Conservation (phyloP, 140 eudicot genomes). For the Ambrosia hybrid region DNA sequence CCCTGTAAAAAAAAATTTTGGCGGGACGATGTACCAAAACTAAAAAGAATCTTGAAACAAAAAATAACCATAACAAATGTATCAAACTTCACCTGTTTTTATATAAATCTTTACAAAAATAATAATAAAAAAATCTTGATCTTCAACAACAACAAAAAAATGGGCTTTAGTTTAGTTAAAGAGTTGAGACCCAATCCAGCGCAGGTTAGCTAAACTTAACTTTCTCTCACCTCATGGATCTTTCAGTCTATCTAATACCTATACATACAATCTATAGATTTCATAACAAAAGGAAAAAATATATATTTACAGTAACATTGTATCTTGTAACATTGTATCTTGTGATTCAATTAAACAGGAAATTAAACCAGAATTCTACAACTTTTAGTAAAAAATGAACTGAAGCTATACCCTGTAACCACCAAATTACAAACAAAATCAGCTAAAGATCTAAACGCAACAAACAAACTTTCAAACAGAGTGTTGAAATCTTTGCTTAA, state of each 20-base stretch:
- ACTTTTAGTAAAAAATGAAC: no score
- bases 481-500: no score
- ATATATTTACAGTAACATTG: slow-evolving; percentile 21
- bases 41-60: slow-evolving; percentile 13
- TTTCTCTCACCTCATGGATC: slow-evolving; percentile 36
- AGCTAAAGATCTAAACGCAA: no score
- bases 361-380: no score
- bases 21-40: slow-evolving; percentile 28
- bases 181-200: slow-evolving; percentile 16
- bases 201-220: slow-evolving; percentile 24
- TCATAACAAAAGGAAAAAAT: background rate
- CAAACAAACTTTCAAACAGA: no score
- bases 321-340: background rate
- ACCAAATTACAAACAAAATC: no score
- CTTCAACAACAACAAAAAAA: slow-evolving; percentile 10
- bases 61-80: background rate
- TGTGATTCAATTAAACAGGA: no score
- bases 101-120: background rate
- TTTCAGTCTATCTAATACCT: slow-evolving; percentile 35
- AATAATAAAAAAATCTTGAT: background rate
- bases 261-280: slow-evolving; percentile 58
- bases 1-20: slow-evolving; percentile 25
- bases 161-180: slow-evolving; percentile 13
- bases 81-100: slow-evolving; percentile 10
- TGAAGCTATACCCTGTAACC: no score